These are phyloP conservation scores for Paramecium primaurelia DNA, from an alignment of 73 alveolate genomes.

Conservation along the genomic window DNA sequence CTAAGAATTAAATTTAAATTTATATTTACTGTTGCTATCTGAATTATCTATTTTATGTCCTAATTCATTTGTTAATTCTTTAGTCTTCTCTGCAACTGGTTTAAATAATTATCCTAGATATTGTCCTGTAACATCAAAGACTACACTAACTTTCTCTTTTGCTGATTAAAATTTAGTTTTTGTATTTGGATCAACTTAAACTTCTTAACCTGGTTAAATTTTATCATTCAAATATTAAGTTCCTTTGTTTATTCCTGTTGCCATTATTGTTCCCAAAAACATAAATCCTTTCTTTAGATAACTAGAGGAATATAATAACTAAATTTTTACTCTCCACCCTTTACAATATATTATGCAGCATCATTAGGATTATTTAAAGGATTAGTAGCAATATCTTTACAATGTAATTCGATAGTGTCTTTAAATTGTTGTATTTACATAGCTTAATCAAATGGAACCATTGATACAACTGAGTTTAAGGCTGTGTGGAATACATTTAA, in stretches of 20 bases:
- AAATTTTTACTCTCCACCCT: constrained; percentile 28
- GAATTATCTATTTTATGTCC: background rate
- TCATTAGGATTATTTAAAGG: constrained; percentile 7
- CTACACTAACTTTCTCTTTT: background rate
- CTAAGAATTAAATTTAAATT: background rate
- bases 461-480: background rate
- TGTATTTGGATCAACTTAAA: constrained; percentile 1
- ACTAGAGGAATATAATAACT: background rate
- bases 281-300: background rate
- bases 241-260: background rate
- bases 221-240: background rate
- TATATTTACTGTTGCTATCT: background rate
- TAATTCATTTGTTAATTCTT: background rate
- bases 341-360: background rate
- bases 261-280: background rate
- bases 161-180: background rate
- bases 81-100: constrained; percentile 25
- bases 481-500: background rate
- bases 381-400: constrained; percentile 18
- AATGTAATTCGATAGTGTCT: constrained; percentile 6
- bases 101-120: background rate
- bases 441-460: constrained; percentile 35
- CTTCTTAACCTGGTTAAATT: background rate
- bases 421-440: constrained; percentile 7
- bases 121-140: background rate